Base-by-base conservation (phyloP, 2,329 filamentous ascomycete genomes). In the Leptographium flavum region DNA sequence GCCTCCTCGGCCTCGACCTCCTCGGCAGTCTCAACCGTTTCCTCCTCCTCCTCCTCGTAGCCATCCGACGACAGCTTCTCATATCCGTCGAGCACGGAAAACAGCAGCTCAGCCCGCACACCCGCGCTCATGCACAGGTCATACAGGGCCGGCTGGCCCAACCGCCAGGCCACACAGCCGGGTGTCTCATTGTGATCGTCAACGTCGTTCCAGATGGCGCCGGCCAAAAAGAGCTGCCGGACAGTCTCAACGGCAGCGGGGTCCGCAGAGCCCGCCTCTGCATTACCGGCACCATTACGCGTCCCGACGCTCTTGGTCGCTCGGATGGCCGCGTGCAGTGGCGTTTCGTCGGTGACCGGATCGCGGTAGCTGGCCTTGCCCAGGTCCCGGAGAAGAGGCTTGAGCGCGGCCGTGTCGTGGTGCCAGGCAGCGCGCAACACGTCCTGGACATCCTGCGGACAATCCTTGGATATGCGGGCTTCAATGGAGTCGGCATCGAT, bases 161-260 rank as follows among this genome's bases (percentile, higher is more conserved):
- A 59, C 23, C 77, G 67, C 47, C 71, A 69, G 9, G 92, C 92
- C 37, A 95, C 67, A 60, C 90, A 96, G 8, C 87, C 92, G 0
- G 92, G 87, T 3, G 92, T 96, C 69, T 96, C 90, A 55, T 87
- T 75, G 54, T 85, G 81, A 53, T 70, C 65, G 61, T 96, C 87
- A 46, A 96, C 69, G 60, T 95, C 88, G 65, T 98, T 98, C 92
- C 92, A 98, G 54, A 96, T 95, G 11, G 87, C 92, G 28, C 92
- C 92, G 54, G 83, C 82, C 56, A 88, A 74, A 49, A 96, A 78
- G 8, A 96, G 71, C 57, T 92, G 75, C 53, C 76, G 74, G 5
- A 95, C 81, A 43, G 79, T 75, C 45, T 73, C 71, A 3, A 79
- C 83, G 33, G 74, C 73, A 39, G n/a, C 33, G 13, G 51, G 50